phyloP scores from a whole-genome alignment of 1,284 basidiomycete species.

The Sparassis latifolia region DNA sequence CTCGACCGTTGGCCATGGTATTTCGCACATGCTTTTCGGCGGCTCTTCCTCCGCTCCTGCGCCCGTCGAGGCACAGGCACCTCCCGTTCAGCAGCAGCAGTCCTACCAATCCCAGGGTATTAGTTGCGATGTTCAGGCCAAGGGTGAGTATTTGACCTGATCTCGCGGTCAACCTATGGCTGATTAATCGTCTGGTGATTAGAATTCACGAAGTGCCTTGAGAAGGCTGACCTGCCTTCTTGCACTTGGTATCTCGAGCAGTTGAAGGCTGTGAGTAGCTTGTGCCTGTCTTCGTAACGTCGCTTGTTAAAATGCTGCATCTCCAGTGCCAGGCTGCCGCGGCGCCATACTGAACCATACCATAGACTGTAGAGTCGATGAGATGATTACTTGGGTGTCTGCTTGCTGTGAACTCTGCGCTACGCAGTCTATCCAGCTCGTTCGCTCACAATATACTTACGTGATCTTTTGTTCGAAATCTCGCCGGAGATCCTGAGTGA shows the following conservation, averaged over 20 bases:
- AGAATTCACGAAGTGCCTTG: constrained; percentile 76
- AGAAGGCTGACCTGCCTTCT: constrained; percentile 67
- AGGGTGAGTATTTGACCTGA: constrained; percentile 38
- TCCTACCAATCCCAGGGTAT: constrained; percentile 31
- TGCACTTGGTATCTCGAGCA: constrained; percentile 83
- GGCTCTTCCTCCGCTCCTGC: constrained; percentile 38
- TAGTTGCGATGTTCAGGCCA: constrained; percentile 68
- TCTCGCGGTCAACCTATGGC: no score
- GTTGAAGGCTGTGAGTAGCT: constrained; percentile 64
- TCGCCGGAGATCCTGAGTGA: no score
- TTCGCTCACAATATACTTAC: no score
- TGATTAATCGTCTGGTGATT: constrained; percentile 2
- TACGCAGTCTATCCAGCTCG: no score
- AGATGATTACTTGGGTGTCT: no score
- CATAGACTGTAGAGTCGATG: no score
- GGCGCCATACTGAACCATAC: constrained; percentile 43
- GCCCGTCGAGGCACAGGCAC: constrained; percentile 36
- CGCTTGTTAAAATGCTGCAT: no score
- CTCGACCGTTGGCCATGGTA: constrained; percentile 77
- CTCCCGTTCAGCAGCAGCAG: constrained; percentile 34
- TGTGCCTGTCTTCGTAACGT: background rate
- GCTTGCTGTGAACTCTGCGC: no score
- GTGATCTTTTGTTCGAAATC: no score
- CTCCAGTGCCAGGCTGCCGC: constrained; percentile 72
- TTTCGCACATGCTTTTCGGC: constrained; percentile 83